Conservation (phyloP, 768 basidiomycete genomes). For the Neoboletus brunneissimus region DNA sequence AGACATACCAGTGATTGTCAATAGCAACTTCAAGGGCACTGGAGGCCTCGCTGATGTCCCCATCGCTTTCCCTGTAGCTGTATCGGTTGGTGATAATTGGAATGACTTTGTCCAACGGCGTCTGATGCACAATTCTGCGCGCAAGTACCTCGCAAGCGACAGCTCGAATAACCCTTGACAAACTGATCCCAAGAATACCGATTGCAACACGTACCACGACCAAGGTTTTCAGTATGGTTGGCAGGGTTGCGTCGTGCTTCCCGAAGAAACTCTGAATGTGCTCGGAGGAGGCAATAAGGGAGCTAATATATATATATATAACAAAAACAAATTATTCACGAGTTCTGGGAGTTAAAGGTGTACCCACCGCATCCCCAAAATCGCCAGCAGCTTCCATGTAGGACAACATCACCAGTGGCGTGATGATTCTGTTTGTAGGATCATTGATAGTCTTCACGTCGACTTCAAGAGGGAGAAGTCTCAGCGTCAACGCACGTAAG, state of each 20-base stretch:
- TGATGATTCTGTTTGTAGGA: slow-evolving; percentile 81
- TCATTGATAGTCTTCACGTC: slow-evolving; percentile 61
- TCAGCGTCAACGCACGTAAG: slow-evolving; percentile 70
- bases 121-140: slow-evolving; percentile 70
- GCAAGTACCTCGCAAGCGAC: slow-evolving; percentile 84
- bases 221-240: slow-evolving; percentile 82
- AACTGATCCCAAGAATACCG: neutral
- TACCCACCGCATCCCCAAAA: slow-evolving; percentile 75
- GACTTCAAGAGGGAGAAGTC: slow-evolving; percentile 80
- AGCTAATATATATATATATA: slow-evolving; percentile 48
- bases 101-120: slow-evolving; percentile 60
- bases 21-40: slow-evolving; percentile 90
- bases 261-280: slow-evolving; percentile 74
- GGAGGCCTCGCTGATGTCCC: slow-evolving; percentile 67
- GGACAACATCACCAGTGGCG: slow-evolving; percentile 71
- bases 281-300: slow-evolving; percentile 77
- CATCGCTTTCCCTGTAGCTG: slow-evolving; percentile 68
- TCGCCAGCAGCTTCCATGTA: slow-evolving; percentile 84
- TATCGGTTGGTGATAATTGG: slow-evolving; percentile 78
- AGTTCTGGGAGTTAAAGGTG: neutral
- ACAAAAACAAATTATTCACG: neutral
- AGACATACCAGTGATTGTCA: slow-evolving; percentile 76
- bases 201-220: slow-evolving; percentile 54
- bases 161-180: slow-evolving; percentile 40
- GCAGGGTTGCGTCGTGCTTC: slow-evolving; percentile 81